A percentile compares a stretch with the other conserved stretches of the same genome.
These are phyloP conservation scores for Vicia sativa DNA, from an alignment of 306 rosid species.

Conservation along the genomic window DNA sequence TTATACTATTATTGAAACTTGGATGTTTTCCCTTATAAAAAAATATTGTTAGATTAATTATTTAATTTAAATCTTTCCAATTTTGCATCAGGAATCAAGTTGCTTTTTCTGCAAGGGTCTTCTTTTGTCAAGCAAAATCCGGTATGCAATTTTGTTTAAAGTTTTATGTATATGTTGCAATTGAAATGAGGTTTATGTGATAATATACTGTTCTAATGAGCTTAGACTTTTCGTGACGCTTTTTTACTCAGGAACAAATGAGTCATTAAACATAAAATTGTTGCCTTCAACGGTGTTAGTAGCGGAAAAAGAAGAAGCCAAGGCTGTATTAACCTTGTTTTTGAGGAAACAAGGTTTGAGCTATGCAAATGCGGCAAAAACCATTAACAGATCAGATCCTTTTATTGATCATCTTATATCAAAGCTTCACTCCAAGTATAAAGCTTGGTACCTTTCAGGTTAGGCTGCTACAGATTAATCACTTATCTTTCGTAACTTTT, in stretches of 20 bases:
- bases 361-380: slow-evolving; percentile 72
- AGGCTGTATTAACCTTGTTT: slow-evolving; percentile 79
- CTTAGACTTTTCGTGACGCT: background rate
- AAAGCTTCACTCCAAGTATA: slow-evolving; percentile 80
- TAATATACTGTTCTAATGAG: slow-evolving; percentile 20
- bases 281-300: slow-evolving; percentile 67
- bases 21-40: slow-evolving; percentile 1
- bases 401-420: slow-evolving; percentile 79
- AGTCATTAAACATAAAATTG: slow-evolving; percentile 49
- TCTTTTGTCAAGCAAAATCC: slow-evolving; percentile 60
- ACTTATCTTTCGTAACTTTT: slow-evolving; percentile 12
- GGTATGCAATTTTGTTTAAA: slow-evolving; percentile 49
- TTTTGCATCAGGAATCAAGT: slow-evolving; percentile 57
- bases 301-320: slow-evolving; percentile 97
- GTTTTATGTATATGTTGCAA: slow-evolving; percentile 12
- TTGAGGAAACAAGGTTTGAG: slow-evolving; percentile 85
- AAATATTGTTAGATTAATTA: background rate
- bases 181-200: slow-evolving; percentile 31
- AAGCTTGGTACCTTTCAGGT: slow-evolving; percentile 95
- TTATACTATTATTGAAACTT: background rate
- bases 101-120: slow-evolving; percentile 51
- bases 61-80: too few species aligned
- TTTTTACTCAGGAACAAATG: slow-evolving; percentile 54
- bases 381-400: slow-evolving; percentile 70
- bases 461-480: slow-evolving; percentile 49